Evolutionary conservation across 495 filamentous ascomycete genomes (phyloP).

Genomic region (Aspergillus sparsus): DNA sequence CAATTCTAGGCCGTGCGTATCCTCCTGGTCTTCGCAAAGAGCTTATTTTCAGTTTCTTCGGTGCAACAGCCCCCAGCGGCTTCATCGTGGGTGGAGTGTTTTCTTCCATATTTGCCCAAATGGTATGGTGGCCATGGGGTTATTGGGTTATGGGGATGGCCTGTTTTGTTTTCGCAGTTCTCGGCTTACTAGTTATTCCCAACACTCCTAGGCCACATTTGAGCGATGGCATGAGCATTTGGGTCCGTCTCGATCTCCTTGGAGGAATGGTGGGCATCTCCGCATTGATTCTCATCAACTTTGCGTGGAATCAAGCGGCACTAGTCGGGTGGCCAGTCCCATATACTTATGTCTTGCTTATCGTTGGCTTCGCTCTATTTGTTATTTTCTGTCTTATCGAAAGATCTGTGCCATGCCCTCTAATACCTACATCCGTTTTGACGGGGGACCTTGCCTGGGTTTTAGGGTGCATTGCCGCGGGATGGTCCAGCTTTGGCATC

Average conservation of each 20-base stretch:
- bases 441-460: slow-evolving; percentile 54
- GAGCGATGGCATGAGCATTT: slow-evolving; percentile 21
- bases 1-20: slow-evolving; percentile 47
- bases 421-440: slow-evolving; percentile 56
- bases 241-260: slow-evolving; percentile 46
- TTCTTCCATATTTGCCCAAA: slow-evolving; percentile 49
- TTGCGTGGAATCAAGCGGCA: slow-evolving; percentile 63
- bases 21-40: slow-evolving; percentile 54
- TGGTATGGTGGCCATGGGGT: slow-evolving; percentile 63
- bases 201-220: slow-evolving; percentile 28
- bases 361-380: slow-evolving; percentile 54
- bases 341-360: slow-evolving; percentile 56
- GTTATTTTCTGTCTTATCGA: slow-evolving; percentile 55
- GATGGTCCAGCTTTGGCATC: slow-evolving; percentile 65
- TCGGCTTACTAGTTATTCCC: slow-evolving; percentile 53
- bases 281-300: slow-evolving; percentile 60
- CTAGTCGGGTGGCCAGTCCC: slow-evolving; percentile 58
- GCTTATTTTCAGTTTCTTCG: slow-evolving; percentile 63
- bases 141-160: slow-evolving; percentile 59
- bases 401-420: slow-evolving; percentile 44
- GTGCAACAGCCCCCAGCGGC: slow-evolving; percentile 58
- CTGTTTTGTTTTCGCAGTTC: slow-evolving; percentile 41
- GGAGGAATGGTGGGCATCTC: slow-evolving; percentile 54
- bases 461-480: slow-evolving; percentile 53
- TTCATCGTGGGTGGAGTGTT: slow-evolving; percentile 54